These are phyloP conservation scores for Lactarius hatsudake DNA, from an alignment of 768 basidiomycete genomes.

Conservation along the genomic window DNA sequence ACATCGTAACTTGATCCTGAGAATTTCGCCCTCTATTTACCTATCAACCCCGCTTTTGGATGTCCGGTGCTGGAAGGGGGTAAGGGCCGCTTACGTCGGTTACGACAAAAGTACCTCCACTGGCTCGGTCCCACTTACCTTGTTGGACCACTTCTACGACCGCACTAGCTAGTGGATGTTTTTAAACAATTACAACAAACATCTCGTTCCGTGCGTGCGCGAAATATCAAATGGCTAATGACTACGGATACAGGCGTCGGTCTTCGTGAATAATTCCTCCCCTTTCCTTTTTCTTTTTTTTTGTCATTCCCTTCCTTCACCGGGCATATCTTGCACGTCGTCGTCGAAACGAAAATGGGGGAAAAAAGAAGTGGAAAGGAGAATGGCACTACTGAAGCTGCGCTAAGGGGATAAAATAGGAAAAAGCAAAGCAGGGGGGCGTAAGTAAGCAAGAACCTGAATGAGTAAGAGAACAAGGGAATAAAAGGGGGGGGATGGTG, in stretches of 20 bases:
- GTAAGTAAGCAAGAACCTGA: slow-evolving; percentile 8
- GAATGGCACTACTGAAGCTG: background rate
- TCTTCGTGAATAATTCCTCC: background rate
- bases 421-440: background rate
- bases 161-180: too few species aligned
- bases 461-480: background rate
- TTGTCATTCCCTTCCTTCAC: background rate
- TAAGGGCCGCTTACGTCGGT: too few species aligned
- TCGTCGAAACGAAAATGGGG: slow-evolving; percentile 7
- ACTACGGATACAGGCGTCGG: background rate
- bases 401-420: slow-evolving; percentile 20
- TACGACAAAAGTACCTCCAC: background rate
- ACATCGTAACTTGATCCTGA: too few species aligned
- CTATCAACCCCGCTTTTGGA: too few species aligned
- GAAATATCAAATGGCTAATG: background rate
- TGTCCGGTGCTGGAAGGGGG: too few species aligned
- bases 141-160: too few species aligned
- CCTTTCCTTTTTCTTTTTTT: background rate
- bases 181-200: background rate
- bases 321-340: slow-evolving; percentile 1
- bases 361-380: background rate
- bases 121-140: too few species aligned
- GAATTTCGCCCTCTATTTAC: too few species aligned
- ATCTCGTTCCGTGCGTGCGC: background rate
- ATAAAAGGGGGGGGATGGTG: background rate